These are phyloP conservation scores for Diplocarpon mali DNA, from an alignment of 2,329 filamentous ascomycete genomes.

Conservation along the genomic window DNA sequence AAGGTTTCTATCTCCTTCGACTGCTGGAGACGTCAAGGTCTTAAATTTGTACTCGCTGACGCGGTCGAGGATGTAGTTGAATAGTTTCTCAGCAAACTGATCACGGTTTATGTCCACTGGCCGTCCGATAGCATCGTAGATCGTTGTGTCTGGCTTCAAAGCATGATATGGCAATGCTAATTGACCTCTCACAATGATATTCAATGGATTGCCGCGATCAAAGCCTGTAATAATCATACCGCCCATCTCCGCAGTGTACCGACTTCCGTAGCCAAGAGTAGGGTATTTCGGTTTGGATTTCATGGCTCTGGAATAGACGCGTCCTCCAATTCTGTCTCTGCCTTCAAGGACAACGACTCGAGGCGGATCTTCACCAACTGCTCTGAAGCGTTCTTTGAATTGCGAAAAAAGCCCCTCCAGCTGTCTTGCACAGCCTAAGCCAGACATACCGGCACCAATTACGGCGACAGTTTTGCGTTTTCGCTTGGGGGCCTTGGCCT, in stretches of 20 bases:
- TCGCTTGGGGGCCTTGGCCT: slow-evolving; percentile 29
- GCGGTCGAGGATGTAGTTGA: slow-evolving; percentile 88
- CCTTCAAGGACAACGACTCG: slow-evolving; percentile 77
- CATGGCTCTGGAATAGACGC: slow-evolving; percentile 75
- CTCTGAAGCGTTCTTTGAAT: slow-evolving; percentile 56
- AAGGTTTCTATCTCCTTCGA: slow-evolving; percentile 72
- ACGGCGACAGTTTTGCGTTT: slow-evolving; percentile 69
- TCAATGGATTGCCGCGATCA: slow-evolving; percentile 86
- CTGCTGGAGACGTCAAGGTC: slow-evolving; percentile 53
- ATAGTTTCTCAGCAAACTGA: slow-evolving; percentile 76
- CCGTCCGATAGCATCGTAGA: slow-evolving; percentile 75
- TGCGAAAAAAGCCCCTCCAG: slow-evolving; percentile 78
- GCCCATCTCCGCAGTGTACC: slow-evolving; percentile 87
- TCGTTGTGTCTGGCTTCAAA: slow-evolving; percentile 67
- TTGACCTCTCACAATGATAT: slow-evolving; percentile 83
- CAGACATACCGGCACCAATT: slow-evolving; percentile 89
- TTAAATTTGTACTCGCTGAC: slow-evolving; percentile 87
- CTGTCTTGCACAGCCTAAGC: slow-evolving; percentile 83
- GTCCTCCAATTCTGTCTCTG: slow-evolving; percentile 74
- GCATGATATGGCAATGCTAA: slow-evolving; percentile 78
- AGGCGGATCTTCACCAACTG: slow-evolving; percentile 56
- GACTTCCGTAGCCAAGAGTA: slow-evolving; percentile 42
- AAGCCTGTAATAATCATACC: slow-evolving; percentile 98
- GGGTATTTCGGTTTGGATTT: slow-evolving; percentile 47
- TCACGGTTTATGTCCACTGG: slow-evolving; percentile 72